Conservation (phyloP, 192 early-diverging fungal species). For the Mortierella alpina region DNA sequence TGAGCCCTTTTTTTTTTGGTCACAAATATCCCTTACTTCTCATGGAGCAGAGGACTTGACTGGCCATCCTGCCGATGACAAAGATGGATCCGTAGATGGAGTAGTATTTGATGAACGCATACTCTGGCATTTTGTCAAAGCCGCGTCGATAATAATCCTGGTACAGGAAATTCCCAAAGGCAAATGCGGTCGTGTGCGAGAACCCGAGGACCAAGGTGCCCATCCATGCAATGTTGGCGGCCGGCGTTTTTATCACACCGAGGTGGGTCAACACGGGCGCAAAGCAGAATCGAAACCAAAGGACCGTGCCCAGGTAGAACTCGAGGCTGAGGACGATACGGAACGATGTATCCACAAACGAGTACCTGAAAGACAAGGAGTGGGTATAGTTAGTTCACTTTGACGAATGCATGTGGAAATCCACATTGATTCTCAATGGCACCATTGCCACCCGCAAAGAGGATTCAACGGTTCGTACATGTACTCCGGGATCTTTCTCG, state of each 20-base stretch:
- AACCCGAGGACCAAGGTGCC: constrained; percentile 43
- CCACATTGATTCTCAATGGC: neutral
- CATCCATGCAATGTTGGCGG: constrained; percentile 38
- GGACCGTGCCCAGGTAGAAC: constrained; percentile 41
- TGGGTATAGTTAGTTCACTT: neutral
- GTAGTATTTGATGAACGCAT: constrained; percentile 51
- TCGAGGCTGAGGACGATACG: constrained; percentile 48
- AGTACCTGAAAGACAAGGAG: constrained; percentile 20
- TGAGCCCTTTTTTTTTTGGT: neutral
- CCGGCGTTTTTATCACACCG: constrained; percentile 18
- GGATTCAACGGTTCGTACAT: constrained; percentile 19
- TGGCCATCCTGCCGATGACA: constrained; percentile 47
- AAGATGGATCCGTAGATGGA: constrained; percentile 53
- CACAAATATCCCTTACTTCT: constrained; percentile 20
- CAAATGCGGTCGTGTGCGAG: constrained; percentile 49
- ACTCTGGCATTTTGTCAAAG: constrained; percentile 49
- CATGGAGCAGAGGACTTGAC: constrained; percentile 42
- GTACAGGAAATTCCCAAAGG: constrained; percentile 46
- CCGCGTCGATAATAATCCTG: constrained; percentile 50
- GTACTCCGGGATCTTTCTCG: constrained; percentile 39
- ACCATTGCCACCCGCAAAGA: neutral
- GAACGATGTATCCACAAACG: constrained; percentile 45
- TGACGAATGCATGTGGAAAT: neutral
- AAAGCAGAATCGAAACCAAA: constrained; percentile 50
- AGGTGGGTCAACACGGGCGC: constrained; percentile 34